Base-by-base conservation (phyloP, 768 basidiomycete species). In the Thelephora ganbajun region DNA sequence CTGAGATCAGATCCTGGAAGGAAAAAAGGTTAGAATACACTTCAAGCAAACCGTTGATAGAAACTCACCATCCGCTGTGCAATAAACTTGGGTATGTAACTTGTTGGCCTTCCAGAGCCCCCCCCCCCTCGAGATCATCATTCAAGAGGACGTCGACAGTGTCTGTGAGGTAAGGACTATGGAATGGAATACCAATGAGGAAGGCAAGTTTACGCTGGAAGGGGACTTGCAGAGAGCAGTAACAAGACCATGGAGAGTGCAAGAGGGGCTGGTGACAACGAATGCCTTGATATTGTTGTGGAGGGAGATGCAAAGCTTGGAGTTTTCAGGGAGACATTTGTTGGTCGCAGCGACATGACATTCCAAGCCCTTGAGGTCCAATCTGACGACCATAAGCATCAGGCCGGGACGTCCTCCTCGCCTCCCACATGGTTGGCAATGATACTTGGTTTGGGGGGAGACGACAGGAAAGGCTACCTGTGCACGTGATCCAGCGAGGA, bases 191-290 rank as follows among this genome's bases (percentile, higher is more conserved):
- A n/a, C n/a, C 91, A 93, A 71, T 99, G 96, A 67, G 83, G 65
- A 99, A 98, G 5, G 89, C 84, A 5, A 86, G 82, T 65, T 94
- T 94, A 56, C 96, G 77, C 68, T 97, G 92, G 6, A 90, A 94
- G 69, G 82, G 94, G 9, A n/a, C n/a, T n/a, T n/a, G n/a, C n/a
- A n/a, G n/a, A n/a, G n/a, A n/a, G n/a, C n/a, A n/a, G n/a, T n/a
- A n/a, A n/a, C n/a, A n/a, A n/a, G n/a, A n/a, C n/a, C n/a, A n/a
- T n/a, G n/a, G n/a, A n/a, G n/a, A n/a, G 91, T n/a, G n/a, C n/a
- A n/a, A n/a, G n/a, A n/a, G n/a, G n/a, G n/a, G n/a, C n/a, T n/a
- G n/a, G n/a, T n/a, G n/a, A n/a, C n/a, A n/a, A n/a, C n/a, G n/a
- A n/a, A n/a, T n/a, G n/a, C n/a, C 54, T 79, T 80, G 35, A 90